phyloP scores from a whole-genome alignment of 495 filamentous ascomycete genomes.

The Penicillium maclennaniae region DNA sequence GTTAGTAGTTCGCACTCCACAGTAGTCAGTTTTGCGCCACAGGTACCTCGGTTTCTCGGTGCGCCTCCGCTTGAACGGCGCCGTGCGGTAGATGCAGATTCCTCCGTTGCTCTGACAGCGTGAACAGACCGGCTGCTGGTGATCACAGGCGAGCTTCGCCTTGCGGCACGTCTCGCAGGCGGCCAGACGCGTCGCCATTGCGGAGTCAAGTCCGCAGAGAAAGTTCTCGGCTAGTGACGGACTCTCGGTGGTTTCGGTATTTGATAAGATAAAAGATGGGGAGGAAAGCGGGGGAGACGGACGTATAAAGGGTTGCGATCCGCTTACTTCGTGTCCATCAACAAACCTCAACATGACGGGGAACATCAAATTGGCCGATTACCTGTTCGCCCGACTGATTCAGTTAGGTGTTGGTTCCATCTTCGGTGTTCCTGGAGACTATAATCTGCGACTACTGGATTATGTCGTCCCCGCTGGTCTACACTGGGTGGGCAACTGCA shows the following conservation, averaged over 20 bases:
- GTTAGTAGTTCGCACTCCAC: background rate
- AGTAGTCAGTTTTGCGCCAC: background rate
- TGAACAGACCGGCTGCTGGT: slow-evolving; percentile 36
- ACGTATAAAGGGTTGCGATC: background rate
- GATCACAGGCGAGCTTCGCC: slow-evolving; percentile 42
- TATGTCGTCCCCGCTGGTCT: slow-evolving; percentile 59
- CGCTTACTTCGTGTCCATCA: background rate
- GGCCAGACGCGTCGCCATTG: slow-evolving; percentile 26
- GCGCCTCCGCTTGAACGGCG: slow-evolving; percentile 36
- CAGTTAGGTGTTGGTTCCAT: slow-evolving; percentile 66
- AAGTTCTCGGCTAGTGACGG: slow-evolving; percentile 19
- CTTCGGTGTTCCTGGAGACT: slow-evolving; percentile 72
- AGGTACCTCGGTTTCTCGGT: slow-evolving; percentile 21
- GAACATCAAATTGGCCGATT: slow-evolving; percentile 43
- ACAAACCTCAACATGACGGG: slow-evolving; percentile 16
- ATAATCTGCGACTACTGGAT: slow-evolving; percentile 67
- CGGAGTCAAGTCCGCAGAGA: slow-evolving; percentile 12
- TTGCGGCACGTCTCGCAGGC: slow-evolving; percentile 41
- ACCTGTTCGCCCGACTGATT: slow-evolving; percentile 65
- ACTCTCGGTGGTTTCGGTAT: slow-evolving; percentile 11
- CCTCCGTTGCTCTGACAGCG: slow-evolving; percentile 28
- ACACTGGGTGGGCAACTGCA: slow-evolving; percentile 64
- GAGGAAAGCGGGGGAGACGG: slow-evolving; percentile 1
- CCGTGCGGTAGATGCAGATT: slow-evolving; percentile 37
- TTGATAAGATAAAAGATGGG: slow-evolving; percentile 19